A percentile compares a stretch with the other conserved stretches of the same genome.
Evolutionary conservation across 139 green algal species (phyloP).

Genomic region (Chlorella sp.): DNA sequence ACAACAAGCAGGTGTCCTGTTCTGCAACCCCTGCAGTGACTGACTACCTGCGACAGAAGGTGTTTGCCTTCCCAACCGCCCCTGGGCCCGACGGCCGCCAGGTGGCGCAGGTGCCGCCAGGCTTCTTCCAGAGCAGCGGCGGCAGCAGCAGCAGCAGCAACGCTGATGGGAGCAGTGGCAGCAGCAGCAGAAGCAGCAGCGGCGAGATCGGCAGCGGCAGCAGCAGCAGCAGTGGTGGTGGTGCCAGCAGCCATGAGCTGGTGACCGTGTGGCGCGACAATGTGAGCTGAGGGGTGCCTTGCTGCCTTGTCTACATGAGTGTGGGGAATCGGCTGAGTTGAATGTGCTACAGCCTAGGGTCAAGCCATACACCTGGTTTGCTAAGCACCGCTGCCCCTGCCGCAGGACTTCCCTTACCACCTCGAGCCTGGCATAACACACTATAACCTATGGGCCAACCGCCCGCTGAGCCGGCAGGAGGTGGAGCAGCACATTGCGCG

Average conservation of each 20-base stretch:
- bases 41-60: constrained; percentile 9
- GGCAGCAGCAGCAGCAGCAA: not conserved
- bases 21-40: not conserved
- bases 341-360: no score
- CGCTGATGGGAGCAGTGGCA: not conserved
- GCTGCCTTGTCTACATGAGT: no score
- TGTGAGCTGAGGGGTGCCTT: not conserved
- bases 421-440: constrained; percentile 47
- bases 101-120: not conserved
- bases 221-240: not conserved
- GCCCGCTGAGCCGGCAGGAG: constrained; percentile 15
- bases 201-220: not conserved
- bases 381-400: not conserved
- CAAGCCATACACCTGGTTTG: not conserved
- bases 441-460: constrained; percentile 50
- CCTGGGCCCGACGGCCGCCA: not conserved
- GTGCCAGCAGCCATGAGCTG: not conserved
- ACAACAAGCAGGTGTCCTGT: no score
- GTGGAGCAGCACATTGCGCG: constrained; percentile 26
- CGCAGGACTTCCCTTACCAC: constrained; percentile 61
- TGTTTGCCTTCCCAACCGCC: not conserved
- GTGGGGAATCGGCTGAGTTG: no score
- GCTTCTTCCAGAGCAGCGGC: not conserved
- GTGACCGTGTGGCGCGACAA: constrained; percentile 31
- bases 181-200: not conserved